Evolutionary conservation across 495 filamentous ascomycete species (phyloP), one percentile per base, ranked within the genome.

Genomic region (Aspergillus wentii): DNA sequence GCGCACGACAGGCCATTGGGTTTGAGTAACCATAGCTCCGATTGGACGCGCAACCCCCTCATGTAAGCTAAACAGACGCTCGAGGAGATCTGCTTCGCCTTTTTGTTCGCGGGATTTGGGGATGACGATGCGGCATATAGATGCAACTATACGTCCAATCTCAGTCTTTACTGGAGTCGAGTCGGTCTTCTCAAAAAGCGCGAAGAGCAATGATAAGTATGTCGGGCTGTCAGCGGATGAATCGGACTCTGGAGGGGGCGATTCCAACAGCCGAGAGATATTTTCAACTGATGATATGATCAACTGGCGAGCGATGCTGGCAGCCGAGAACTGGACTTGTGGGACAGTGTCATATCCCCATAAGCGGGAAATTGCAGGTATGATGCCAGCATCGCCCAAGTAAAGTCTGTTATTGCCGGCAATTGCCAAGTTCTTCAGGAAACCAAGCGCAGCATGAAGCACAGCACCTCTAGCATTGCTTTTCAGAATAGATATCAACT

Each of bases 341-440:
- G 80, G 79, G 15, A 82, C 66, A 10, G 72, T 69, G 17, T 79
- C 75, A 28, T 76, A 64, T 5, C 60, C 63, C 76, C 82, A 83
- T 30, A 88, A 60, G 0, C 61, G 65, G 2, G 83, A 76, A 15
- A 87, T 67, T 1, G 72, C 61, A 17, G 63, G 49, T 4, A 74
- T 56, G 1, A 79, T 64, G 0, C 71, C 75, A 0, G 74, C 64
- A 8, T 69, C 50, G 6, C 76, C 84, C 4, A 91, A 57, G 7
- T 56, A 45, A 19, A 59, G 35, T 38, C 82, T 85, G 48, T 89
- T 88, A 4, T 63, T 61, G 7, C 66, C 51, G 2, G 83, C 75
- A 39, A 91, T 79, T 22, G 84, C 81, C 2, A 91, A 68, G 48
- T 92, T 91, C 51, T 86, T 90, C 37, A 89, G 62, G 47, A 89